Percentiles rank a stretch among this genome's conserved stretches.
Conservation (phyloP, 2,329 filamentous ascomycete genomes). For the Microdochium trichocladiopsis region DNA sequence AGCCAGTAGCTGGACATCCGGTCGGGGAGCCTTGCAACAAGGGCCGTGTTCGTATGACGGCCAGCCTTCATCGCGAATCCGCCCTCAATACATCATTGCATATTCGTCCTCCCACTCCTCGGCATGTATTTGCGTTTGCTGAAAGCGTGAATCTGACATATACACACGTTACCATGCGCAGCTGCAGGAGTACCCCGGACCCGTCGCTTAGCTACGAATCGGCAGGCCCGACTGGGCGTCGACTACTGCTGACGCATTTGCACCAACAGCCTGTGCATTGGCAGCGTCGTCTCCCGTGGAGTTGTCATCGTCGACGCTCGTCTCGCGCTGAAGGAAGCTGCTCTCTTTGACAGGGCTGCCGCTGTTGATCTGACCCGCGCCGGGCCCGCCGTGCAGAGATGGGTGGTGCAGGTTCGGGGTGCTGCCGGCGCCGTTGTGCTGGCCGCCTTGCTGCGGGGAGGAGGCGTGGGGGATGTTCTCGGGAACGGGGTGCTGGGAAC, state of each 20-base stretch:
- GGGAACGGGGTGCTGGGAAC: conserved; percentile 87
- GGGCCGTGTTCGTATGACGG: too few species aligned
- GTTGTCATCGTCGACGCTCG: conserved; percentile 53
- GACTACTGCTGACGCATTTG: background rate
- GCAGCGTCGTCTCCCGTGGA: background rate
- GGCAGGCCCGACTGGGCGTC: conserved; percentile 43
- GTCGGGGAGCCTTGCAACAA: too few species aligned
- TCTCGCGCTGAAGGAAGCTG: conserved; percentile 79
- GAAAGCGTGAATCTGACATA: too few species aligned
- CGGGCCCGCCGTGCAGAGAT: conserved; percentile 25
- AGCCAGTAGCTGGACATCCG: too few species aligned
- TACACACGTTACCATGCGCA: too few species aligned
- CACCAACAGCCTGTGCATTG: background rate
- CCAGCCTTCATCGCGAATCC: too few species aligned
- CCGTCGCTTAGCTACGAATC: conserved; percentile 33
- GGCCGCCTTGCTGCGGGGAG: conserved; percentile 43
- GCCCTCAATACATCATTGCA: too few species aligned
- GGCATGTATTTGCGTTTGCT: too few species aligned
- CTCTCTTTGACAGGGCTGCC: conserved; percentile 87
- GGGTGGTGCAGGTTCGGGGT: conserved; percentile 22
- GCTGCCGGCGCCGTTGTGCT: conserved; percentile 27
- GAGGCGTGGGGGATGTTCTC: conserved; percentile 91
- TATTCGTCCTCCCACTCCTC: too few species aligned
- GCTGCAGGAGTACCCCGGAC: background rate
- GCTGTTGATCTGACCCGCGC: conserved; percentile 25